These are phyloP conservation scores for Avena sativa DNA, from an alignment of 176 grass and related monocot genomes.

Conservation along the genomic window DNA sequence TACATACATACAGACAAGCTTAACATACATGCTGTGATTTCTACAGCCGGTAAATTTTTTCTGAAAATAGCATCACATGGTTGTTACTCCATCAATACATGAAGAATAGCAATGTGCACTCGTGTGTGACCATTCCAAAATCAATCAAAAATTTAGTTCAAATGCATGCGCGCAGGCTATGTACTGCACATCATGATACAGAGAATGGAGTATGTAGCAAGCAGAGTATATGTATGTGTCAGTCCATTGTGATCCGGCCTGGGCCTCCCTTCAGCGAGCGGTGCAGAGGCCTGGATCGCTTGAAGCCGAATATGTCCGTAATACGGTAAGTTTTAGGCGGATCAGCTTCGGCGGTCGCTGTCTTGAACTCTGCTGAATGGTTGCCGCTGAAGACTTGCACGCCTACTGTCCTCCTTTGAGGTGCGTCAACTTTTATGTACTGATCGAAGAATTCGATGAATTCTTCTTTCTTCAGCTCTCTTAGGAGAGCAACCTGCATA, in stretches of 20 bases:
- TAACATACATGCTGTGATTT: too few species aligned
- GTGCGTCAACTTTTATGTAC: conserved; percentile 68
- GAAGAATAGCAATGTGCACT: conserved; percentile 32
- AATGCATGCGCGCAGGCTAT: background rate
- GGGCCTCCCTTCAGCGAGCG: conserved; percentile 62
- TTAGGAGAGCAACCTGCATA: conserved; percentile 70
- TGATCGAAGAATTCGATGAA: conserved; percentile 72
- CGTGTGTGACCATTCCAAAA: background rate
- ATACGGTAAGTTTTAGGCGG: conserved; percentile 45
- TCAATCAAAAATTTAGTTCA: conserved; percentile 11
- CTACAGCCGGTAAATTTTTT: conserved; percentile 3
- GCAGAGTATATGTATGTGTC: background rate
- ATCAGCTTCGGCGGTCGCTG: conserved; percentile 37
- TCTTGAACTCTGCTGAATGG: conserved; percentile 54
- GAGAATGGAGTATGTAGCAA: background rate
- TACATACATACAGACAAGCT: background rate
- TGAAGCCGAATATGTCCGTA: conserved; percentile 68
- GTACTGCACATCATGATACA: background rate
- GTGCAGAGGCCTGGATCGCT: conserved; percentile 75
- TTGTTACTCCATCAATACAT: conserved; percentile 3
- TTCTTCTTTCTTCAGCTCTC: conserved; percentile 81
- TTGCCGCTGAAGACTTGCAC: conserved; percentile 71
- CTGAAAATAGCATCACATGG: conserved; percentile 18
- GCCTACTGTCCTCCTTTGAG: conserved; percentile 68
- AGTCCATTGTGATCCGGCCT: conserved; percentile 56